Evolutionary conservation across 2,329 filamentous ascomycete genomes (phyloP).

Genomic region (Scedosporium dehoogii): DNA sequence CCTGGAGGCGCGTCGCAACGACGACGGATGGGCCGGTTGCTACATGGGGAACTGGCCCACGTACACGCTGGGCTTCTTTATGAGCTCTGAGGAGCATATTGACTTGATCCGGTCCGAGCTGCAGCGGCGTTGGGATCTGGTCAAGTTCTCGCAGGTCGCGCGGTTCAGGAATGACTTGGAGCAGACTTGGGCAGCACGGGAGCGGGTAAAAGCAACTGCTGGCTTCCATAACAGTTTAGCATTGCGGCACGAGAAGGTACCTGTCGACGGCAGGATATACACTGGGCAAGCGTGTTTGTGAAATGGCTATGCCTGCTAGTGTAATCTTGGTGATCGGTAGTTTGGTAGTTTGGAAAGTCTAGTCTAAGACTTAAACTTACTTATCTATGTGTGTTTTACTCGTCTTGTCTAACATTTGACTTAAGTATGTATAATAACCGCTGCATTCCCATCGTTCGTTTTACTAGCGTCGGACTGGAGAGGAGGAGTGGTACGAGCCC

Average conservation of each 20-base stretch:
- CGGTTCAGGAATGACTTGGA: constrained; percentile 14
- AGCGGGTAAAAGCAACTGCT: neutral
- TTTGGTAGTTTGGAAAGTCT: no score
- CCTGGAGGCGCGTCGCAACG: constrained; percentile 8
- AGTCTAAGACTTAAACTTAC: no score
- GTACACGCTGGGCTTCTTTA: constrained; percentile 14
- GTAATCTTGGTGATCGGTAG: neutral
- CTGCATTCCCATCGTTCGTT: no score
- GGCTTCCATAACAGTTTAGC: neutral
- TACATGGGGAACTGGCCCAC: constrained; percentile 18
- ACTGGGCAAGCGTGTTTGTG: neutral
- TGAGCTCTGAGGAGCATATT: constrained; percentile 10
- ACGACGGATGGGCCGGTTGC: constrained; percentile 14
- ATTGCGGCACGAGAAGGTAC: neutral
- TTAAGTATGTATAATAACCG: no score
- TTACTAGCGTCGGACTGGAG: no score
- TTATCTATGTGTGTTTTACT: no score
- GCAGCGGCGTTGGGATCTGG: constrained; percentile 11
- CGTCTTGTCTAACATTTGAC: no score
- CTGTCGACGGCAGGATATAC: neutral
- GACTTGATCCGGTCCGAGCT: constrained; percentile 11
- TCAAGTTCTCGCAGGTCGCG: constrained; percentile 10
- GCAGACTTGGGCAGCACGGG: constrained; percentile 8
- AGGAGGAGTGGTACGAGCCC: no score
- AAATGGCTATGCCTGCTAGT: neutral